Base-by-base conservation (phyloP, 805 yeast genomes). In the Priceomyces carsonii region DNA sequence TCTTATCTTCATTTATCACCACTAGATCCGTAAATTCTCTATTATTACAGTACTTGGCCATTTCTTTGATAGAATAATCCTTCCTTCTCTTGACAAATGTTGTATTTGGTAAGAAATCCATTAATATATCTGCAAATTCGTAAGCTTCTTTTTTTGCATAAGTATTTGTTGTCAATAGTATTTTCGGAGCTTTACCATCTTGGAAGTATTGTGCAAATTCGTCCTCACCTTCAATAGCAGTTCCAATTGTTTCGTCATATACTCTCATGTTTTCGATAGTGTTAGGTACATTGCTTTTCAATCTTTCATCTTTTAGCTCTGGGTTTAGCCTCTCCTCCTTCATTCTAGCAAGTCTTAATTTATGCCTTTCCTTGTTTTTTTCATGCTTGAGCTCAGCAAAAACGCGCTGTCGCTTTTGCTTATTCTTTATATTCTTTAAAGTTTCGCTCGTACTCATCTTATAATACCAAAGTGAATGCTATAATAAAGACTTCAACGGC, bases 1-100 rank as follows among this genome's bases (percentile, higher is more conserved):
- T 93, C 63, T 90, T 90, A 63, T 88, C 96, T 62, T 93, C 99
- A 58, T 93, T 93, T 41, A 93, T 79, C 32, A 93, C 89, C 19
- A 93, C 68, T 51, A 93, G 66, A 55, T 90, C 95, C 0, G 97
- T 90, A 63, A 75, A 93, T 14, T 82, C 91, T 55, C 98, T 70
- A 54, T 85, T 86, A 26, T 79, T 58, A 60, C 96, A 86, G 49
- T 80, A 79, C 39, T 79, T 78, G 8, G 95, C 88, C 76, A 93
- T 93, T 33, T 88, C 96, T 45, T 82, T 80, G 75, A 93, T 82
- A 22, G 76, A 73, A 57, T 80, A 90, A 50, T 91, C 91, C 48
- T 80, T 74, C 53, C 89, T 88, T 39, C 99, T 76, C 61, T 90
- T 88, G 40, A 90, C 80, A 57, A 91, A 93, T 5, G 90, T 82